Conservation (phyloP, 179 eudicot genomes). For the Actinidia chinensis region DNA sequence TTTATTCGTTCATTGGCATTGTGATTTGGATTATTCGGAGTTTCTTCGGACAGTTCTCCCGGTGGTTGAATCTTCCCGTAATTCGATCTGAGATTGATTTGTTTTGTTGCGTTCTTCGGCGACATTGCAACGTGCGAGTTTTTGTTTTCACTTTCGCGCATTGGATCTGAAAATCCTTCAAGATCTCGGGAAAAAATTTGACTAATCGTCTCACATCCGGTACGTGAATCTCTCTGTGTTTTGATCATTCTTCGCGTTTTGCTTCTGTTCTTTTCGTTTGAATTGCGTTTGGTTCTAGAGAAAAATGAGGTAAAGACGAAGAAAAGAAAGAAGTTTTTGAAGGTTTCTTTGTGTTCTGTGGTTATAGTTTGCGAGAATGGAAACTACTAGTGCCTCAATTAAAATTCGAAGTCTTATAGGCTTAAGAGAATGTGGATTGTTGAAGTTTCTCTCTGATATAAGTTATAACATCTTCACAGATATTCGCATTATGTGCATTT, state of each 20-base stretch:
- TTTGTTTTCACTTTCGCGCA: conserved; percentile 4
- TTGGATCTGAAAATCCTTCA: conserved; percentile 16
- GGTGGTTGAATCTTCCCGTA: conserved; percentile 8
- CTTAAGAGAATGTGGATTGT: not conserved
- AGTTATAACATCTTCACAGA: not conserved
- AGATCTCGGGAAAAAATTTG: not conserved
- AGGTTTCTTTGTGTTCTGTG: not conserved
- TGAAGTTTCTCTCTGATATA: not conserved
- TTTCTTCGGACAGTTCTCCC: conserved; percentile 14
- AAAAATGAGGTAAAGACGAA: not conserved
- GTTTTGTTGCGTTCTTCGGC: conserved; percentile 24
- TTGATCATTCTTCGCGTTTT: not conserved
- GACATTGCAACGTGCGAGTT: conserved; percentile 30
- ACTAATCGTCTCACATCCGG: not conserved
- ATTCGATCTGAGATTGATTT: not conserved
- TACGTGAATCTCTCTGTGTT: conserved; percentile 9
- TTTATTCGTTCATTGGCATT: not conserved
- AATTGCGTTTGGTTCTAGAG: conserved; percentile 16
- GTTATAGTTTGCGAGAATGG: not conserved
- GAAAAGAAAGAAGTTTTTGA: not conserved
- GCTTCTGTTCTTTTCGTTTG: not conserved
- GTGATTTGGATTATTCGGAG: conserved; percentile 15
- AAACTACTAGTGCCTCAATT: too few species aligned
- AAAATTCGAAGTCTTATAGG: too few species aligned
- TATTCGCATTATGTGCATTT: not conserved